Base-by-base conservation (phyloP, 768 basidiomycete genomes). In the Candolleomyces eurysporus region DNA sequence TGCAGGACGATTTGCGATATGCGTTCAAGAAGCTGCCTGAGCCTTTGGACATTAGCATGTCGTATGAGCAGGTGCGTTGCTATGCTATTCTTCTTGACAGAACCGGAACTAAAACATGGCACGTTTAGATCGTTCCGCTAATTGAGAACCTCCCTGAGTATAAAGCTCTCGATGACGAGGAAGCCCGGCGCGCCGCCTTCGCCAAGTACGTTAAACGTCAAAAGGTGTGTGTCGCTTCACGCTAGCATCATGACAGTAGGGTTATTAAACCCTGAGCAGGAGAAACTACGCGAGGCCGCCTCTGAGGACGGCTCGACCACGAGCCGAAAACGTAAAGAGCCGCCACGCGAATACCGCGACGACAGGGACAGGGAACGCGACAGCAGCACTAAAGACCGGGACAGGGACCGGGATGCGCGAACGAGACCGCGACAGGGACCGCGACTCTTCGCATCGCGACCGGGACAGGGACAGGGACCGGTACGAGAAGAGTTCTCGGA, bases 1-100 rank as follows among this genome's bases (percentile, higher is more conserved):
- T 94, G 63, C 93, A 97, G 68, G 97, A 99, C 73, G 97, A 98
- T 69, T 79, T 99, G 42, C 89, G 97, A 6, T 97, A 98, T 75
- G 97, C 96, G 0, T 79, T 98, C 65, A 94, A 92, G 76, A 96
- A 96, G 71, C 78, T 96, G 7, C 72, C 91, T 0, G 92, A 95
- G 53, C 84, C 92, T 1, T 73, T 98, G 43, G 93, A 96, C 64
- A 72, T 95, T 53, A 84, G 75, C 31, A 70, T 88, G 59, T 71
- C 88, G 1, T 98, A 90, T 68, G 96, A 98, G 66, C 86, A 91
- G 66, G 95, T 92, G 65, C 58, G 86, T 73, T 26, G 26, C 26
- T 26, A 32, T 42, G 3, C 51, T 9, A 51, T 26, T 56, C n/a
- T 39, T 40, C 8, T 62, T 2, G 36, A 26, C 30, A 45, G 36